Conservation (phyloP, 345 rosid genomes). For the Firmiana major region DNA sequence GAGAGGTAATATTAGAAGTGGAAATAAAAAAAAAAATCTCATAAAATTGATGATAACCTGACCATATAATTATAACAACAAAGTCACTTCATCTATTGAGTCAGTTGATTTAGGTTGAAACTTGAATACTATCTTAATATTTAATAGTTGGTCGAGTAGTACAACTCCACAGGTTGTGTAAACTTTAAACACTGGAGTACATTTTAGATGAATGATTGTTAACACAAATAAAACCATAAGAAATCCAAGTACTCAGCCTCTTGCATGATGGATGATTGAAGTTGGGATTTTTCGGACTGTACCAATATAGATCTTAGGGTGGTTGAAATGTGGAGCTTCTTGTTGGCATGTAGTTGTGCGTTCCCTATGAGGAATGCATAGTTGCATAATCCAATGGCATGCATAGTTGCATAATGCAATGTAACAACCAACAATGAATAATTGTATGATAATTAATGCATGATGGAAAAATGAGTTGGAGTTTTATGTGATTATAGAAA, state of each 20-base stretch:
- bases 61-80: too few relatives aligned
- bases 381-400: background rate
- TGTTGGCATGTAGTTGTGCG: background rate
- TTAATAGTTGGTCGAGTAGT: background rate
- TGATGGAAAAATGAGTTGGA: background rate
- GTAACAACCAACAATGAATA: background rate
- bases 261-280: background rate
- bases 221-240: background rate
- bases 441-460: background rate
- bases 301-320: background rate
- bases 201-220: constrained; percentile 16
- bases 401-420: background rate
- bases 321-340: constrained; percentile 1
- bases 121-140: too few relatives aligned
- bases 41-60: too few relatives aligned
- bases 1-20: too few relatives aligned
- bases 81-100: too few relatives aligned
- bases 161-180: background rate
- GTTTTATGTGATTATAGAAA: background rate
- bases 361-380: background rate
- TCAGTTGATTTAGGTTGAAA: too few relatives aligned
- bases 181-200: background rate
- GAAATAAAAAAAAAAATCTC: too few relatives aligned
- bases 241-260: background rate
- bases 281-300: background rate